Evolutionary conservation across 2,329 filamentous ascomycete species (phyloP), one percentile per base, ranked within the genome.

Genomic region (Sarocladium oryzae): DNA sequence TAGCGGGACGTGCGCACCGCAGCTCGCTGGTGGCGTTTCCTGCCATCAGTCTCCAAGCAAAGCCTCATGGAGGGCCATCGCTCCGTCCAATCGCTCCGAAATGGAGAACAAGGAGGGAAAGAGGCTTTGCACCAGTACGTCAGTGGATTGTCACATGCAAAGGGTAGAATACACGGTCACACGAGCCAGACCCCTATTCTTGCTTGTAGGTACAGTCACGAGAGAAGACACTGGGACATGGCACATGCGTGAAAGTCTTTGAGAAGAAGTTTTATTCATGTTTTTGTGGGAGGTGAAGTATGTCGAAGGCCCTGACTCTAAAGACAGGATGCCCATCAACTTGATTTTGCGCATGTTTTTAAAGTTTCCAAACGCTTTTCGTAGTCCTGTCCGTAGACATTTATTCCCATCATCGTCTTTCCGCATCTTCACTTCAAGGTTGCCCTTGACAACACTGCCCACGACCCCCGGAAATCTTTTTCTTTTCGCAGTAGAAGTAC

Each of bases 321-420:
- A n/a, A 23, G n/a, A n/a, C n/a, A n/a, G n/a, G n/a, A n/a, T n/a
- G n/a, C n/a, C 5, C 37, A 40, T 45, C 40, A 10, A 20, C 15
- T 33, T 33, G 43, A n/a, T 48, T 48, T 48, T 48, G 43, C 43
- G 43, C 28, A 48, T 48, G 43, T 48, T 48, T 48, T 48, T 48
- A 7, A 13, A 20, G 9, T 48, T 48, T 48, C 43, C 43, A 48
- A 48, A 48, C 43, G 43, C 43, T 48, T 48, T 23, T 43, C n/a
- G 21, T 43, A 4, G 4, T 45, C 5, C 9, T 45, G 21, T 16
- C 28, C 18, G 43, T 48, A 32, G 43, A 33, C 26, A 32, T 26
- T 32, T 33, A 32, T 32, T 26, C 43, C n/a, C 13, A 24, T 33
- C 24, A 43, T 43, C 40, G 18, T 48, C 43, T 16, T 23, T 15